Conservation (phyloP, 305 asterid species). For the Withania somnifera region DNA sequence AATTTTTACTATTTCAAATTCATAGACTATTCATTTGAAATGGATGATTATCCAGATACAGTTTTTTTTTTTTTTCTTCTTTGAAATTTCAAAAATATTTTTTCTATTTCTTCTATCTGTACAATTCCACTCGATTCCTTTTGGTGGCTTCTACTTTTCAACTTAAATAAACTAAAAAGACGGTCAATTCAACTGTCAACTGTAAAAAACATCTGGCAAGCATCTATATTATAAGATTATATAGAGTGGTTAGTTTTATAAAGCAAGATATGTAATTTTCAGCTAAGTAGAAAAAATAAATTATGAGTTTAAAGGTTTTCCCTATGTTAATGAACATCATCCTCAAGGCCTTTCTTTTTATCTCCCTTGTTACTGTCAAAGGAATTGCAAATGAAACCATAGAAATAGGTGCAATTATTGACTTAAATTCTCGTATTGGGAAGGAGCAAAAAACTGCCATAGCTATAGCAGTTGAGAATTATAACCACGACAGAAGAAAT, state of each 20-base stretch:
- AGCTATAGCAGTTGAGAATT: constrained; percentile 16
- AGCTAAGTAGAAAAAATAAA: not conserved
- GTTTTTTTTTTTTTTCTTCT: not conserved
- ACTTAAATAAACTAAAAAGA: not conserved
- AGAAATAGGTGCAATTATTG: constrained; percentile 23
- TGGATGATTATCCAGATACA: not conserved
- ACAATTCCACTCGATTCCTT: not conserved
- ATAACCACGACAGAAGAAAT: constrained; percentile 8
- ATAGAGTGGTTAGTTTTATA: not conserved
- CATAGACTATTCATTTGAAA: not conserved
- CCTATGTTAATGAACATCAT: not conserved
- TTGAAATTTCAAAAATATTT: not conserved
- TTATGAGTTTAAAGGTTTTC: not conserved
- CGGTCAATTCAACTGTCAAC: not conserved
- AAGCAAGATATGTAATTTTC: not conserved
- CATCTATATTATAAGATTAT: not conserved
- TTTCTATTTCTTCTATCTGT: not conserved
- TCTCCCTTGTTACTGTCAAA: not conserved
- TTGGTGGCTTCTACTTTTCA: not conserved
- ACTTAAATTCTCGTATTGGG: constrained; percentile 21
- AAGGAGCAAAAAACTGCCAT: constrained; percentile 27
- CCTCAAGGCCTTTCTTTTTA: not conserved
- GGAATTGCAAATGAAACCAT: constrained; percentile 1
- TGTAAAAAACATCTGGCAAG: not conserved
- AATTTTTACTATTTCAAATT: not conserved